A percentile compares a stretch with the other conserved stretches of the same genome.
These are phyloP conservation scores for Singerocomus inundabilis DNA, from an alignment of 1,284 basidiomycete genomes.

Conservation along the genomic window DNA sequence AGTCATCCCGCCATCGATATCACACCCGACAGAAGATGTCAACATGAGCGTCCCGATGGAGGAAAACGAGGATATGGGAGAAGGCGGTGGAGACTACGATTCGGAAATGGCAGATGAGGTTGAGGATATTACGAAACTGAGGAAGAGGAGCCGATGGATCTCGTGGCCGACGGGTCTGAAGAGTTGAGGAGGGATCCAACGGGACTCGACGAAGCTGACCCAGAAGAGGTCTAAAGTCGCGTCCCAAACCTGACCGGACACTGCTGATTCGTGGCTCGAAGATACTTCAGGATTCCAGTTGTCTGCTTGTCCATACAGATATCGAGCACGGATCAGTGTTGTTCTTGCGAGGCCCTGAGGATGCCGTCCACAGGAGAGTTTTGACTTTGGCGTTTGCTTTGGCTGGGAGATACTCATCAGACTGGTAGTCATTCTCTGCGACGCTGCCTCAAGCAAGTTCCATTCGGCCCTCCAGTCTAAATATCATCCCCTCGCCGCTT, in stretches of 20 bases:
- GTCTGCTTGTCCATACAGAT: background rate
- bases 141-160: slow-evolving; percentile 33
- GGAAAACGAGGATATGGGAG: slow-evolving; percentile 28
- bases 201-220: slow-evolving; percentile 27
- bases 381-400: no score
- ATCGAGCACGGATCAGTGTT: background rate
- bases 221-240: slow-evolving; percentile 11
- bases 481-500: no score
- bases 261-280: background rate
- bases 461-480: no score
- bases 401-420: no score
- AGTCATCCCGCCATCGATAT: slow-evolving; percentile 18
- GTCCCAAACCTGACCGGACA: slow-evolving; percentile 1
- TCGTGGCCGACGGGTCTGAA: slow-evolving; percentile 37
- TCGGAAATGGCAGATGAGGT: slow-evolving; percentile 32
- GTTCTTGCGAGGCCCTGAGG: background rate
- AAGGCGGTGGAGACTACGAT: slow-evolving; percentile 28
- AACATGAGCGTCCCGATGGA: slow-evolving; percentile 17
- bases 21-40: slow-evolving; percentile 20
- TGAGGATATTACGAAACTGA: slow-evolving; percentile 36
- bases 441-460: no score
- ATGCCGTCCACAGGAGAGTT: background rate
- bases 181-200: slow-evolving; percentile 33
- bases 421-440: no score
- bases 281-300: background rate